These are phyloP conservation scores for Penicillium frequentans DNA, from an alignment of 2,329 filamentous ascomycete genomes.

Conservation along the genomic window DNA sequence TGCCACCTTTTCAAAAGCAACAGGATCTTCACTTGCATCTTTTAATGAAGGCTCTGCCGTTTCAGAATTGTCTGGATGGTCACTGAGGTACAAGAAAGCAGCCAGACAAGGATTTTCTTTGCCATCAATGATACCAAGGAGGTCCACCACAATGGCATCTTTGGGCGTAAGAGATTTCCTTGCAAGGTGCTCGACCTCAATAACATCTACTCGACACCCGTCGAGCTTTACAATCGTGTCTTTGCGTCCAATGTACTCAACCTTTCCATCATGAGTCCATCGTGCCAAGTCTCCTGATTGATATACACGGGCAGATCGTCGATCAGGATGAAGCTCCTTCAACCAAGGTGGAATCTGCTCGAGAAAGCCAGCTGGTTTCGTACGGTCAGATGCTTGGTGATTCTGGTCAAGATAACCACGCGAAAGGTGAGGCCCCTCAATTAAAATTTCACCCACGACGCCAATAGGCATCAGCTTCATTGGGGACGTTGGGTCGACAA, in stretches of 20 bases:
- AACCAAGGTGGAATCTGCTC: conserved; percentile 12
- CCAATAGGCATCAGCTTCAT: conserved; percentile 27
- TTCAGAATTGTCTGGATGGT: conserved; percentile 13
- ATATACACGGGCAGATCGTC: conserved; percentile 21
- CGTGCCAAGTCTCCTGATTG: conserved; percentile 27
- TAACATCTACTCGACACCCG: conserved; percentile 23
- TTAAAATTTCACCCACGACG: conserved; percentile 29
- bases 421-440: conserved; percentile 30
- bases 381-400: conserved; percentile 11
- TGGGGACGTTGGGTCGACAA: conserved; percentile 21
- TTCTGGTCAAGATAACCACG: conserved; percentile 25
- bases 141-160: conserved; percentile 18
- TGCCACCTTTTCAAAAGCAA: neutral
- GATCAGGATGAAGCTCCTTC: conserved; percentile 7
- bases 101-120: conserved; percentile 14
- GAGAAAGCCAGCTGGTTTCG: conserved; percentile 13
- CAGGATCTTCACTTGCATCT: neutral
- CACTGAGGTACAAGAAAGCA: conserved; percentile 16
- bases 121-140: conserved; percentile 19
- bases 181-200: conserved; percentile 23
- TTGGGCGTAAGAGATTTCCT: conserved; percentile 7
- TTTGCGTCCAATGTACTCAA: conserved; percentile 29
- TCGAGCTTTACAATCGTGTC: conserved; percentile 28
- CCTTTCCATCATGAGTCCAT: conserved; percentile 20
- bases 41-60: neutral